Base-by-base conservation (phyloP, 2,329 filamentous ascomycete genomes). In the Bipolaris zeicola region DNA sequence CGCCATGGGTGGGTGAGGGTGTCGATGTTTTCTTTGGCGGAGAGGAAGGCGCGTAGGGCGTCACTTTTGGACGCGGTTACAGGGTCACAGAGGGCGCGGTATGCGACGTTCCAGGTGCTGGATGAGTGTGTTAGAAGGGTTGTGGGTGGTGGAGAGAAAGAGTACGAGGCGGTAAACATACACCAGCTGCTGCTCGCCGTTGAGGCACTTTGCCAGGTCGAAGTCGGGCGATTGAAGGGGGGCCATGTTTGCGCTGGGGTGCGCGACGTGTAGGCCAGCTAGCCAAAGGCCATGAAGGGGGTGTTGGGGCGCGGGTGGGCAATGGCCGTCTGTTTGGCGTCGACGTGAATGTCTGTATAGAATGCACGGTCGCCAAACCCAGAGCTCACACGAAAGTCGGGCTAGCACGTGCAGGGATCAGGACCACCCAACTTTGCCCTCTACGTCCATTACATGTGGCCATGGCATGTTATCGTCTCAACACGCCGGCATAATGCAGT, bases 151-250 rank as follows among this genome's bases (percentile, higher is more conserved):
- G 6, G 16, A 33, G 20, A 39, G 37, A 26, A 42, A 6, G 39
- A 42, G 39, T n/a, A 5, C 13, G 20, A 36, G 24, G 31, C 38
- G 59, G 63, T 63, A 69, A 60, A 82, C 88, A 75, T 83, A 96
- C 90, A 96, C 84, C 70, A 97, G 82, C 73, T 89, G 84, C 70
- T 85, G 85, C 76, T 94, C 88, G 79, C 91, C 91, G 69, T 86
- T 88, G 71, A 98, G 84, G 79, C 91, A 96, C 74, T 90, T 87
- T 78, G 92, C 89, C 77, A 97, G 83, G 72, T 92, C 87, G 72
- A 93, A 91, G 75, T 85, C 82, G 62, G 66, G 58, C 42, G 65
- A 60, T 59, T 62, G 64, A 34, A 65, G 60, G 49, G 74, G 66
- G 54, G 75, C 71, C 75, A 77, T 77, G 65, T 55, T 67, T 60